Evolutionary conservation across 495 filamentous ascomycete species (phyloP).

Genomic region (Neurospora sp.): DNA sequence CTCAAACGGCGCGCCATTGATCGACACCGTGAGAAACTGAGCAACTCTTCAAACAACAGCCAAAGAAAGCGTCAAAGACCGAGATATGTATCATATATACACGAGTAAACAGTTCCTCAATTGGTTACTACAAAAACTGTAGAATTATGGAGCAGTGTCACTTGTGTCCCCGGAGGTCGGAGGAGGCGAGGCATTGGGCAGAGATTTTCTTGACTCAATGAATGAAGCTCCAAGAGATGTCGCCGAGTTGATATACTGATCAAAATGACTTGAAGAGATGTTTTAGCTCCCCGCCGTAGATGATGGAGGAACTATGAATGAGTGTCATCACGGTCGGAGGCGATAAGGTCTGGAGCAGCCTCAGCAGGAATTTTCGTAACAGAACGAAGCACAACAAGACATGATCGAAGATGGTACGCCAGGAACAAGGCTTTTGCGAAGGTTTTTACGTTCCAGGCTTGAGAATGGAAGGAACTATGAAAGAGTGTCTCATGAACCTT

Average conservation of each 20-base stretch:
- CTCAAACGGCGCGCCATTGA: too few species aligned
- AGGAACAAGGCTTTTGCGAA: accelerated
- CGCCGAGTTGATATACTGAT: accelerated
- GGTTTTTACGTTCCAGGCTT: accelerated
- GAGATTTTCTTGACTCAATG: not conserved
- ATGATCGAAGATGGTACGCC: accelerated
- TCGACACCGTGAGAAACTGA: too few species aligned
- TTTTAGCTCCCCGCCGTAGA: not conserved
- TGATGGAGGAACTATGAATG: not conserved
- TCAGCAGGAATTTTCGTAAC: not conserved
- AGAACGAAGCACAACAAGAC: not conserved
- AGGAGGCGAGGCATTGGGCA: not conserved
- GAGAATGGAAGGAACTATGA: not conserved
- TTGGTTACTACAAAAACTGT: not conserved
- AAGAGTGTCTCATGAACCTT: not conserved
- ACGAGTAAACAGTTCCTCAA: too few species aligned
- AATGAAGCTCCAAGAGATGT: not conserved
- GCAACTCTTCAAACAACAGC: too few species aligned
- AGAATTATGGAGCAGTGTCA: not conserved
- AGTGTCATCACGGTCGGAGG: not conserved
- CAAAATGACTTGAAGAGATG: accelerated
- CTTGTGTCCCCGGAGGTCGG: not conserved
- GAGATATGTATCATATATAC: too few species aligned
- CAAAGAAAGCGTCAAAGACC: too few species aligned
- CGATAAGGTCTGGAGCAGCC: not conserved